Evolutionary conservation across 768 basidiomycete genomes (phyloP).

Genomic region (Tulasnella sp.): DNA sequence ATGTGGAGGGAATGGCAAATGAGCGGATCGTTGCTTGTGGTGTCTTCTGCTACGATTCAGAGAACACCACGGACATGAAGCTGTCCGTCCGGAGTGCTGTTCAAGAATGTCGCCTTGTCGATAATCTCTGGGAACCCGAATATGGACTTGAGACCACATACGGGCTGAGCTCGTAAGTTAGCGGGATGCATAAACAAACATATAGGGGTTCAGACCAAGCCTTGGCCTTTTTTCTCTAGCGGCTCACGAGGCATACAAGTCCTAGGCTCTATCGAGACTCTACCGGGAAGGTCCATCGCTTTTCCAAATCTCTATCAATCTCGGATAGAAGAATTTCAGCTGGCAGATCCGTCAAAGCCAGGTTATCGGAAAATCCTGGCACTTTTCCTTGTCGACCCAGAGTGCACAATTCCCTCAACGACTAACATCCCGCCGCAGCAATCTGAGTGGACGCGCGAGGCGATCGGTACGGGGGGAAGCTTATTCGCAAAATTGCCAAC

Average conservation of each 20-base stretch:
- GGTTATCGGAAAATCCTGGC: slow-evolving; percentile 45
- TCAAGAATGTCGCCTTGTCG: slow-evolving; percentile 28
- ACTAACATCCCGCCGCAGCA: slow-evolving; percentile 50
- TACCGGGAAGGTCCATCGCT: slow-evolving; percentile 41
- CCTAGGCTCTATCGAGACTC: slow-evolving; percentile 41
- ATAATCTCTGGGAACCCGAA: not conserved
- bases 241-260: slow-evolving; percentile 37
- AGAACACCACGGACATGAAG: not conserved
- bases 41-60: slow-evolving; percentile 12
- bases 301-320: slow-evolving; percentile 60
- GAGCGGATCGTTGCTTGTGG: slow-evolving; percentile 11
- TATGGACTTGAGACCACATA: not conserved
- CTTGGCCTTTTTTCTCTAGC: not conserved
- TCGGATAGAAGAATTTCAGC: slow-evolving; percentile 39
- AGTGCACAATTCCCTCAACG: slow-evolving; percentile 42
- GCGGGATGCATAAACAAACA: not conserved
- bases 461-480: slow-evolving; percentile 30
- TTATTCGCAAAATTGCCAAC: not conserved
- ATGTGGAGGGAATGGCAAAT: slow-evolving; percentile 45
- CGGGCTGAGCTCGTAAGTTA: not conserved
- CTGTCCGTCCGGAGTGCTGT: slow-evolving; percentile 14
- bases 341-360: slow-evolving; percentile 41
- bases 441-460: slow-evolving; percentile 43
- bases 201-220: not conserved
- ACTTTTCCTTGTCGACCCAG: slow-evolving; percentile 48